These are phyloP conservation scores for Ophiorrhiza pumila DNA, from an alignment of 257 asterid species.

Conservation along the genomic window DNA sequence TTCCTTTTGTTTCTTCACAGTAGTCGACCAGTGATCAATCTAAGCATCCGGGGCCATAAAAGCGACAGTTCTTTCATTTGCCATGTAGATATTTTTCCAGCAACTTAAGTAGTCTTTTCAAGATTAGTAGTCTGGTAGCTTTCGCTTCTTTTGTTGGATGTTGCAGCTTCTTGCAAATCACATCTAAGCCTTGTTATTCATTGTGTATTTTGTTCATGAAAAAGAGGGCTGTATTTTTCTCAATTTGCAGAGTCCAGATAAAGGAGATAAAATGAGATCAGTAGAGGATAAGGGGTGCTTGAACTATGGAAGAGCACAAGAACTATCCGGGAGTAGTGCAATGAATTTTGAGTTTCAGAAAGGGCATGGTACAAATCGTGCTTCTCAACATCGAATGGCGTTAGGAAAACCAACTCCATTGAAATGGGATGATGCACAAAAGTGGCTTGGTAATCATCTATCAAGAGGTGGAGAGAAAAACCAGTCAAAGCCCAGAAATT, in stretches of 20 bases:
- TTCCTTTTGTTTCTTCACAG: conserved; percentile 18
- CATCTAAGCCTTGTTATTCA: no score
- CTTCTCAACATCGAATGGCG: conserved; percentile 54
- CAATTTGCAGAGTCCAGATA: neutral
- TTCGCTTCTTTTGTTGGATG: neutral
- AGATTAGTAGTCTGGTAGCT: neutral
- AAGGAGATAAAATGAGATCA: conserved; percentile 47
- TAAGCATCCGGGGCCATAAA: conserved; percentile 13
- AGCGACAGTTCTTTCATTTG: neutral
- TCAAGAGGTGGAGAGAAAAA: conserved; percentile 62
- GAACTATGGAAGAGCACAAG: conserved; percentile 47
- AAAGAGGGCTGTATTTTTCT: neutral
- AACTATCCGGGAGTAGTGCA: conserved; percentile 32
- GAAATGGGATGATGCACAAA: conserved; percentile 98
- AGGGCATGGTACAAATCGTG: conserved; percentile 38
- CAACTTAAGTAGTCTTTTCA: neutral
- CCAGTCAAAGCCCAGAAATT: conserved; percentile 68
- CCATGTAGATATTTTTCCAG: conserved; percentile 3
- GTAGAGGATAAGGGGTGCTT: conserved; percentile 75
- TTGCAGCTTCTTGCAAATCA: neutral
- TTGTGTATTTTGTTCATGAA: neutral
- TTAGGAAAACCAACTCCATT: conserved; percentile 86
- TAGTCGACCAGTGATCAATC: conserved; percentile 10
- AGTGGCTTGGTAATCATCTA: conserved; percentile 87
- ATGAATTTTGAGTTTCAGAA: conserved; percentile 65